Conservation (phyloP, 768 basidiomycete species). For the Russula vinacea region DNA sequence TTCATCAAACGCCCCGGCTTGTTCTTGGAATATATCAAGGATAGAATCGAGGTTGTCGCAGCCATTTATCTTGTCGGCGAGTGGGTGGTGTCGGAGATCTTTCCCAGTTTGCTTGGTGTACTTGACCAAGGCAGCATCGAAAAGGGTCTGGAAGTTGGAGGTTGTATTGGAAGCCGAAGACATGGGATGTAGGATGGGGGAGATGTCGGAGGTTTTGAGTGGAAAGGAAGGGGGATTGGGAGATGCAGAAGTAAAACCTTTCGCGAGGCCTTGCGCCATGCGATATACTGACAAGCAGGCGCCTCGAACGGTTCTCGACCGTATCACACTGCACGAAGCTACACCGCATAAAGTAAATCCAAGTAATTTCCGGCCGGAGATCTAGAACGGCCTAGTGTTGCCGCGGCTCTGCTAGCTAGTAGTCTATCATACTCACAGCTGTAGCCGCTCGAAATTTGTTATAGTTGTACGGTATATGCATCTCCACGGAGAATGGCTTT, state of each 20-base stretch:
- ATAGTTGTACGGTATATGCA: too few relatives aligned
- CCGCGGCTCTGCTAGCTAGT: too few relatives aligned
- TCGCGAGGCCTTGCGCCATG: too few relatives aligned
- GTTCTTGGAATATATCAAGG: neutral
- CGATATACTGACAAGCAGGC: neutral
- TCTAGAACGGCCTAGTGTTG: too few relatives aligned
- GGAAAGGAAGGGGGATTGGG: neutral
- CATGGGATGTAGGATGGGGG: neutral
- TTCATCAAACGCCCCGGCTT: neutral
- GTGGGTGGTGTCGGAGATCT: neutral
- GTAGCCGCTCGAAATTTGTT: too few relatives aligned
- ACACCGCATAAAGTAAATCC: too few relatives aligned
- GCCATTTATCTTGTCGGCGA: neutral
- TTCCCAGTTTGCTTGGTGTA: neutral
- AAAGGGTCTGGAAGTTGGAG: neutral
- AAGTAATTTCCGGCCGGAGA: too few relatives aligned
- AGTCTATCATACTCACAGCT: too few relatives aligned
- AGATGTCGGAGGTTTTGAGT: neutral
- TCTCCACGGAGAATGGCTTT: too few relatives aligned
- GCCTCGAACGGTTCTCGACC: too few relatives aligned
- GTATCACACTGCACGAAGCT: too few relatives aligned
- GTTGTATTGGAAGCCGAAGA: neutral
- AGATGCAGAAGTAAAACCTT: too few relatives aligned
- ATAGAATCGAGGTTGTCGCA: neutral
- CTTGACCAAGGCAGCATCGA: neutral